phyloP scores from a whole-genome alignment of 768 basidiomycete species.

The Lentinula raphanica region DNA sequence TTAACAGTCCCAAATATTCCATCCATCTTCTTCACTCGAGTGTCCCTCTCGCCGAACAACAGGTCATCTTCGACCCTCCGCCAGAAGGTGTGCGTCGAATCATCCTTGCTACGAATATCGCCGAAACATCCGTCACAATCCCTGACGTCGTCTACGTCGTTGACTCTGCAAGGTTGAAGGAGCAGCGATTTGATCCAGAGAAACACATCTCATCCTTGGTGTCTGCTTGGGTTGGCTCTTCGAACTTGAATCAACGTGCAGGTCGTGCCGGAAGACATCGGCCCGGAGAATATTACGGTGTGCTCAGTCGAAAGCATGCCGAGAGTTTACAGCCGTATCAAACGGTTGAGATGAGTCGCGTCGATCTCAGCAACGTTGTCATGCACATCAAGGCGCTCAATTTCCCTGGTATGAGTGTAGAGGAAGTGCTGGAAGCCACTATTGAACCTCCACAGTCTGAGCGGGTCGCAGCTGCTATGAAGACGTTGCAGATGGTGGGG shows the following conservation, averaged over 20 bases:
- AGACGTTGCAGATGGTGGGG: conserved; percentile 76
- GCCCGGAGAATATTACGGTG: conserved; percentile 85
- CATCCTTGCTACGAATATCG: conserved; percentile 92
- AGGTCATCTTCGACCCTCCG: conserved; percentile 83
- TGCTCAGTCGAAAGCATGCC: conserved; percentile 62
- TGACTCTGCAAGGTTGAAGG: conserved; percentile 84
- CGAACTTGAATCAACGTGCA: conserved; percentile 86
- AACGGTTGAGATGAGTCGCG: conserved; percentile 92
- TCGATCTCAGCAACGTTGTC: conserved; percentile 84
- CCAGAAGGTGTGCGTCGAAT: conserved; percentile 73
- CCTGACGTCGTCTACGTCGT: conserved; percentile 94
- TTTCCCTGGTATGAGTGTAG: conserved; percentile 79
- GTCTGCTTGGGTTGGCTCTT: conserved; percentile 86
- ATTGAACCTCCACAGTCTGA: conserved; percentile 85
- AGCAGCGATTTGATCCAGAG: conserved; percentile 84
- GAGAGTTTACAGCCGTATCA: conserved; percentile 69
- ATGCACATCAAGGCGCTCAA: conserved; percentile 96
- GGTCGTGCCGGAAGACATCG: conserved; percentile 91
- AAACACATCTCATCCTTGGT: conserved; percentile 85
- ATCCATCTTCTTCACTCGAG: conserved; percentile 87
- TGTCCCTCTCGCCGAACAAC: conserved; percentile 84
- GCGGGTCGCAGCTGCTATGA: conserved; percentile 76
- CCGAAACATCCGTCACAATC: conserved; percentile 93
- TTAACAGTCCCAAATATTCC: conserved; percentile 56
- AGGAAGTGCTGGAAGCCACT: conserved; percentile 77